Percentiles rank a stretch among this genome's conserved stretches.
Conservation (phyloP, 352 stramenopile species). For the Phytophthora boehmeriae region DNA sequence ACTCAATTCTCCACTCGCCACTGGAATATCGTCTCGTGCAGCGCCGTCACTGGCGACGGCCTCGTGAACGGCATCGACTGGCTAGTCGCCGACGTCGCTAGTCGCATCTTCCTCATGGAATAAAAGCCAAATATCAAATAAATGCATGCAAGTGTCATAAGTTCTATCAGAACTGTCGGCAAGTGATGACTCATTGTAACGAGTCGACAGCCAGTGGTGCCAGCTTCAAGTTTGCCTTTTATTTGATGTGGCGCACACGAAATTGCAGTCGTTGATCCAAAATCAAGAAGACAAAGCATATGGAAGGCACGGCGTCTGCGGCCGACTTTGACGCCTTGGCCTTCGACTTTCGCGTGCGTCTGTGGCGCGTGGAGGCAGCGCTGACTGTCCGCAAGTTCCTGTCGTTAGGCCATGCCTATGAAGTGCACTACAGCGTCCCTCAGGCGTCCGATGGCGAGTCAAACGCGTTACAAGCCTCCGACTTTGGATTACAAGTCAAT, state of each 20-base stretch:
- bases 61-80: slow-evolving; percentile 98
- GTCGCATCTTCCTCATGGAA: slow-evolving; percentile 96
- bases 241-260: no score
- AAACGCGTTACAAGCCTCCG: slow-evolving; percentile 21
- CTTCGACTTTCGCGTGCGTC: slow-evolving; percentile 47
- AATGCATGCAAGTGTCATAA: neutral
- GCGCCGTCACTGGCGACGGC: slow-evolving; percentile 95
- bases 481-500: slow-evolving; percentile 55
- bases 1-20: slow-evolving; percentile 86
- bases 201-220: no score
- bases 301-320: neutral
- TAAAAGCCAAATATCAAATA: slow-evolving; percentile 19
- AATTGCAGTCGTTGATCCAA: neutral
- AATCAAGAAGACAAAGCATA: no score
- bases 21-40: slow-evolving; percentile 95
- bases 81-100: slow-evolving; percentile 96
- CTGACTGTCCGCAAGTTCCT: slow-evolving; percentile 57
- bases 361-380: slow-evolving; percentile 58
- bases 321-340: slow-evolving; percentile 16
- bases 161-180: no score
- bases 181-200: no score
- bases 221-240: no score
- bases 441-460: slow-evolving; percentile 2
- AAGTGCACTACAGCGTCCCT: slow-evolving; percentile 58
- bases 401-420: slow-evolving; percentile 57